These are phyloP conservation scores for Aegilops bicornis DNA, from an alignment of 176 grass and related monocot genomes.

Conservation along the genomic window DNA sequence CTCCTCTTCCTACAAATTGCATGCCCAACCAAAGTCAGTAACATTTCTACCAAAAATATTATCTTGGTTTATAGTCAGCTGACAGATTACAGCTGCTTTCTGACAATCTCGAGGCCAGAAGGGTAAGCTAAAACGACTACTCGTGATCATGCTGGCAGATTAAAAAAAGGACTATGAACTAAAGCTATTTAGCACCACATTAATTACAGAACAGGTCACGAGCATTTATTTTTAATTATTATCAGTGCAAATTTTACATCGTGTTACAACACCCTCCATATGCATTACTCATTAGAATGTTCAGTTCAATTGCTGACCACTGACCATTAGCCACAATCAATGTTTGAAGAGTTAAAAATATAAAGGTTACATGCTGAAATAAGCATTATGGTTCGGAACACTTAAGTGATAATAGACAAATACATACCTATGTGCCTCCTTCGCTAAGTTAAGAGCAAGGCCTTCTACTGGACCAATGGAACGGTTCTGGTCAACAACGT, in stretches of 20 bases:
- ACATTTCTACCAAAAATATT: background rate
- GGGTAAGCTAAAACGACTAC: background rate
- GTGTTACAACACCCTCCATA: background rate
- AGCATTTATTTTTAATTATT: background rate
- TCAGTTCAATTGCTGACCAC: background rate
- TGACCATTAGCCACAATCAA: background rate
- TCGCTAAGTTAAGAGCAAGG: constrained; percentile 82
- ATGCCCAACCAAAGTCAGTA: constrained; percentile 8
- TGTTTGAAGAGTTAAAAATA: background rate
- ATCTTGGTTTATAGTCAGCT: background rate
- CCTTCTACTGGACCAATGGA: constrained; percentile 75
- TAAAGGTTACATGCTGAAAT: background rate
- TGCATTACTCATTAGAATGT: background rate
- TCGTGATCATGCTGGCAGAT: background rate
- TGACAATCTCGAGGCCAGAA: background rate
- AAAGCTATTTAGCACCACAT: background rate
- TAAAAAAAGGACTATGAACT: background rate
- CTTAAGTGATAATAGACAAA: background rate
- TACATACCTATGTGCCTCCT: constrained; percentile 78
- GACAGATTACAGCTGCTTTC: background rate
- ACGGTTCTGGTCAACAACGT: constrained; percentile 51
- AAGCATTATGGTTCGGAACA: background rate
- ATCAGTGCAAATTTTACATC: background rate
- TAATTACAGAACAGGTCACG: background rate
- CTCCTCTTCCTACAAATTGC: constrained; percentile 65